Base-by-base conservation (phyloP, 2,329 filamentous ascomycete genomes). In the Neoscytalidium dimidiatum region DNA sequence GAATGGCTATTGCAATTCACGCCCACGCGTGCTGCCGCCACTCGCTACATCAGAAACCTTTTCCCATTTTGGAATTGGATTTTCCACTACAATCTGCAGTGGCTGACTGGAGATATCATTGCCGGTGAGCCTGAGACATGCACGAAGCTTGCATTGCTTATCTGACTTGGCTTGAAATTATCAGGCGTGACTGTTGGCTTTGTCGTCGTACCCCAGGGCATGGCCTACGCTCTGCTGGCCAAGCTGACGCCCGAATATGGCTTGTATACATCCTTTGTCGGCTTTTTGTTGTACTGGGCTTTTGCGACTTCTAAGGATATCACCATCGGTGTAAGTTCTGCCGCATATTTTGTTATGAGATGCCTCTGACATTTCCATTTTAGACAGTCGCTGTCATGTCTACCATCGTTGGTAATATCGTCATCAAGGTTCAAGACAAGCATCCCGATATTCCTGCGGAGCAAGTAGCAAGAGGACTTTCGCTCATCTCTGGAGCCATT, bases 281-380 rank as follows among this genome's bases (percentile, higher is more conserved):
- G 94, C 58, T 93, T 96, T 3, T 77, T 96, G 67, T 84, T 96
- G 66, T 98, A 98, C 79, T 97, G 94, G 94, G 90, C 97, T 75
- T 97, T 97, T 74, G 94, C 94, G 13, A 98, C 94, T 0, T 97
- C 94, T 1, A 97, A 97, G 76, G 94, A 98, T 76, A 97, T 98
- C 71, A 97, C 94, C 14, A 97, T 97, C 64, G 94, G 94, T 17
- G 90, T 92, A 83, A 80, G 89, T 84, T 57, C 3, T 28, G 26
- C 29, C 2, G 17, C 1, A 31, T n/a, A 13, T 5, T n/a, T 35
- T 48, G n/a, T 31, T 3, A 2, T 62, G 35, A 43, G 3, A 31
- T 5, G 4, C 41, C 3, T 52, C 66, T 68, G 64, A 64, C 38
- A 44, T 29, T 44, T 61, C 26, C 28, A 3, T 28, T 44, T 23